Base-by-base conservation (phyloP, 108 stramenopile species). In the Schizochytrium sp. region DNA sequence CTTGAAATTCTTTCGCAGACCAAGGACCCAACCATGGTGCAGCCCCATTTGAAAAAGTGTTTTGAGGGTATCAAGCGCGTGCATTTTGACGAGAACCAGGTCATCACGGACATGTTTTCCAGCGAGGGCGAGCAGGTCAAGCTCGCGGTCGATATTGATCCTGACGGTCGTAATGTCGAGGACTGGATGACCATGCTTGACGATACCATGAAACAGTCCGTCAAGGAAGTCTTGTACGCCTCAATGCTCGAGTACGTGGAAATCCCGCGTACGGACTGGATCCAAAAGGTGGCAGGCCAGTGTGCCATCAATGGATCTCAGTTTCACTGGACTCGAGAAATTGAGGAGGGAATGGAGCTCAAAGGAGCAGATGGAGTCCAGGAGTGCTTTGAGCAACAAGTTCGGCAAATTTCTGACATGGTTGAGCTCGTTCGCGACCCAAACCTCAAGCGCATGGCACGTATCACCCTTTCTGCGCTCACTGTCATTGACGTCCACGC, bases 401-500 rank as follows among this genome's bases (percentile, higher is more conserved):
- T 94, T n/a, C 69, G 44, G 14, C 94, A 95, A 58, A 90, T 95
- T 19, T 60, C 72, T 19, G 94, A 94, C 92, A 94, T 95, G 94
- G 94, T 94, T 6, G 29, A 93, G 41, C 60, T 95, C 5, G 94
- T 95, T 23, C 90, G 94, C n/a, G 94, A 93, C n/a, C 76, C 76
- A 4, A 90, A 94, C 14, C 89, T 95, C 58, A 72, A 72, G 16
- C 63, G 44, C 28, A 72, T 71, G 60, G 91, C 92, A 14, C 88
- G 94, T 18, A 92, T 72, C 58, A 92, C 92, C 41, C 91, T 94
- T 34, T 93, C 93, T 41, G 94, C 94, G 4, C 92, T 95, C 44
- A 94, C 94, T 25, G 94, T 94, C 59, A 94, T 94, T 34, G 95
- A 95, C 60, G 95, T 95, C 55, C 94, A 95, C 87, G 94, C 94